Evolutionary conservation across 176 grass and related monocot genomes (phyloP).

Genomic region (Puya raimondii): DNA sequence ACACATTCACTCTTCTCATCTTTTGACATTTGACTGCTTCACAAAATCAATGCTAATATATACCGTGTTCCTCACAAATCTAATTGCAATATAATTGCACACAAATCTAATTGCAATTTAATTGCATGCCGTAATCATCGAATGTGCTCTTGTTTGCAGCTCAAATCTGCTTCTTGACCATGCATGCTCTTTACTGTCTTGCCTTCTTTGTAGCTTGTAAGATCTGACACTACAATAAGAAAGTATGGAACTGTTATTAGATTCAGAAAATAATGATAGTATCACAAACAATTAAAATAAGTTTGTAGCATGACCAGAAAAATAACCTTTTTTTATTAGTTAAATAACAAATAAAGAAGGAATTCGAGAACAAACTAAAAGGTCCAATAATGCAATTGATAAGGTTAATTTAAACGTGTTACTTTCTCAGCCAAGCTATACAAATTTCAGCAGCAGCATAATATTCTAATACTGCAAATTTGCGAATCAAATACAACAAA

Average conservation of each 20-base stretch:
- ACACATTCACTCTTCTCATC: too few species aligned
- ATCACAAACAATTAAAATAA: background rate
- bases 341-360: too few species aligned
- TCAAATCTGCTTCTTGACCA: background rate
- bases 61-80: too few species aligned
- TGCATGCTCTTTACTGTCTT: background rate
- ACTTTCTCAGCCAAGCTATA: too few species aligned
- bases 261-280: background rate
- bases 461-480: too few species aligned
- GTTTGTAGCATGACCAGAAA: background rate
- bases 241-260: background rate
- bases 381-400: too few species aligned
- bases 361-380: too few species aligned
- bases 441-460: too few species aligned
- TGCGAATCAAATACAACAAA: too few species aligned
- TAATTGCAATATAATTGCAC: background rate
- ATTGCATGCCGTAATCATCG: background rate
- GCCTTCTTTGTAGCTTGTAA: background rate
- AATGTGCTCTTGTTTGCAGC: background rate
- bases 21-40: too few species aligned
- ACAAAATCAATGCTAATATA: too few species aligned
- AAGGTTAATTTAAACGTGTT: too few species aligned
- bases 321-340: background rate
- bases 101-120: background rate
- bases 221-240: background rate